Conservation (phyloP, 164 flowering plant genomes). For the Aristolochia californica region DNA sequence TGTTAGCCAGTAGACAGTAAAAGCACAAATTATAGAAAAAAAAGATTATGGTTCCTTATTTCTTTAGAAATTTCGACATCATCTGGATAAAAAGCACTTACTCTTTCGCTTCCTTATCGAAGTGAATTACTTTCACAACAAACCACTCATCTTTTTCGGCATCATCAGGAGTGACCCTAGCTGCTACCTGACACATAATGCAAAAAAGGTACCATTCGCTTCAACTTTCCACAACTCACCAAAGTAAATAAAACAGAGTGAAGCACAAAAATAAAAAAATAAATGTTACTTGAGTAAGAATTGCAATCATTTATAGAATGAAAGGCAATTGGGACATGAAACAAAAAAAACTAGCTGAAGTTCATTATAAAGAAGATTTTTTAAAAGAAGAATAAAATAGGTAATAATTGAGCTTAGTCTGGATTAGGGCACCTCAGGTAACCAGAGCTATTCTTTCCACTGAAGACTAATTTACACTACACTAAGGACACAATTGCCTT, state of each 20-base stretch:
- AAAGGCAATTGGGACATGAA: no score
- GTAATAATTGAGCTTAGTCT: neutral
- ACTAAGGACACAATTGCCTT: no score
- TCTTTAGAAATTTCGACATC: no score
- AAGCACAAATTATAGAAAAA: neutral
- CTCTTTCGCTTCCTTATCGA: constrained; percentile 84
- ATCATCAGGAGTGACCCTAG: constrained; percentile 63
- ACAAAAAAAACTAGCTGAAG: no score
- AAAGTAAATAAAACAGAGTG: neutral
- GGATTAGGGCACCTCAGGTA: no score
- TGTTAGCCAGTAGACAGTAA: no score
- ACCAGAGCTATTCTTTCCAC: no score
- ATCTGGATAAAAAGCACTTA: constrained; percentile 40
- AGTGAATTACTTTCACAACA: constrained; percentile 89
- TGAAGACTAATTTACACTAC: no score
- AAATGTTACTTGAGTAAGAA: neutral
- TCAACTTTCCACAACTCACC: neutral
- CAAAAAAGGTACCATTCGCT: neutral
- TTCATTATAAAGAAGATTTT: no score
- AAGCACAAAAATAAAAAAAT: neutral
- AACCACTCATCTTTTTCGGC: constrained; percentile 95
- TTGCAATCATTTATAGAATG: neutral
- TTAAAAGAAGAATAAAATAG: no score
- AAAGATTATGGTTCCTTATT: no score
- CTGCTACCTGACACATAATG: constrained; percentile 63